A percentile compares a stretch with the other conserved stretches of the same genome.
These are phyloP conservation scores for Jacaranda mimosifolia DNA, from an alignment of 257 asterid species.

Conservation along the genomic window DNA sequence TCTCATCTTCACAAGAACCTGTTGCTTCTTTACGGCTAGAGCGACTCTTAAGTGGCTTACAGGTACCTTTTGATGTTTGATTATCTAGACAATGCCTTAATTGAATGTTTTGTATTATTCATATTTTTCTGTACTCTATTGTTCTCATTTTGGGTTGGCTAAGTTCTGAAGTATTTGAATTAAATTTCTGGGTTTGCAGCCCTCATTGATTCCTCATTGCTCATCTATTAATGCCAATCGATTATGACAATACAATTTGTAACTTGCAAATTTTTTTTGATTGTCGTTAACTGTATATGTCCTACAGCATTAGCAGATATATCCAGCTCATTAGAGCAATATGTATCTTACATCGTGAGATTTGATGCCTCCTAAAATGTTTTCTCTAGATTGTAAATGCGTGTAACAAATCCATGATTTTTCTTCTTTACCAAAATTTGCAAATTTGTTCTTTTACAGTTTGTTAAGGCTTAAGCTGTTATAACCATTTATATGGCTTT, in stretches of 20 bases:
- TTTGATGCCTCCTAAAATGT: neutral
- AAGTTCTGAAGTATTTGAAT: neutral
- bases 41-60: slow-evolving; percentile 94
- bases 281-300: neutral
- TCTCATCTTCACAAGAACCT: slow-evolving; percentile 87
- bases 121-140: neutral
- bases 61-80: slow-evolving; percentile 54
- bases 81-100: slow-evolving; percentile 17
- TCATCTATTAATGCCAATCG: neutral
- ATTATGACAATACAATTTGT: neutral
- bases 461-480: neutral
- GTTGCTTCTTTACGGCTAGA: slow-evolving; percentile 94
- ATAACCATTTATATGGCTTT: neutral
- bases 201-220: neutral
- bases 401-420: neutral
- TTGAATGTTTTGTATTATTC: neutral
- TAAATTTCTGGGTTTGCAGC: neutral
- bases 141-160: neutral
- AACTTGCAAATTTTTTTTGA: slow-evolving; percentile 2
- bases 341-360: neutral
- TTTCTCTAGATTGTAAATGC: neutral
- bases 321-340: neutral
- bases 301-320: neutral
- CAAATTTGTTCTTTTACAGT: neutral
- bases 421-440: neutral